These are phyloP conservation scores for Eutrema heterophyllum DNA, from an alignment of 345 rosid species.

Conservation along the genomic window DNA sequence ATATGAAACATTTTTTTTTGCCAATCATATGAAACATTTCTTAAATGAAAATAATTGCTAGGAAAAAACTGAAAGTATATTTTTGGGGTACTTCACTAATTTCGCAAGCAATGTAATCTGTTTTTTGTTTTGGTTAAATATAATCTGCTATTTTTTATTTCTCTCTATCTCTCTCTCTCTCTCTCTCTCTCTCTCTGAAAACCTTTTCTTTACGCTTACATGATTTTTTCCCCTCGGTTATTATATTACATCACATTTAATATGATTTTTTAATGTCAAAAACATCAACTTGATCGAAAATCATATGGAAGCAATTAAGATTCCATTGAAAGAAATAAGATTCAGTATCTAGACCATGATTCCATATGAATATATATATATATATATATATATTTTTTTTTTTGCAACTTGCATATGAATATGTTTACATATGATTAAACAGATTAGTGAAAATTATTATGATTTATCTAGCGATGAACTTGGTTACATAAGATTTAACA, in stretches of 20 bases:
- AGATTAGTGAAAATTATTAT: neutral
- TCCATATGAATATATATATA: neutral
- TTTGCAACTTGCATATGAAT: neutral
- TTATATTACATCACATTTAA: neutral
- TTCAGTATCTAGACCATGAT: neutral
- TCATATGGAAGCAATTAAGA: neutral
- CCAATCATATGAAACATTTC: too few relatives aligned
- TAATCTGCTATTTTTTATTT: neutral
- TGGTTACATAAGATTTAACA: too few relatives aligned
- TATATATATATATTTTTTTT: too few relatives aligned
- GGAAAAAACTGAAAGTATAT: neutral
- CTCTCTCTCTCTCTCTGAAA: slow-evolving; percentile 2
- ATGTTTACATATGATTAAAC: neutral
- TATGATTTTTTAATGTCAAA: neutral
- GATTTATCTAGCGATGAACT: neutral
- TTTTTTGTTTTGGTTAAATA: neutral
- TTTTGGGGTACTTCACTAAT: neutral
- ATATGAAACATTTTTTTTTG: too few relatives aligned
- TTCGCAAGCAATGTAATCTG: slow-evolving; percentile 3
- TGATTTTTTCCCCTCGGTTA: neutral
- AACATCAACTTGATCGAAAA: neutral
- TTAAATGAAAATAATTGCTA: neutral
- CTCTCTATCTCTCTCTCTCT: too few relatives aligned
- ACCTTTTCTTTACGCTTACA: slow-evolving; percentile 16
- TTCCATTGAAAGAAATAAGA: neutral